A percentile compares a stretch with the other conserved stretches of the same genome.
phyloP scores from a whole-genome alignment of 2,329 filamentous ascomycete species.

The Thelonectria rubi region DNA sequence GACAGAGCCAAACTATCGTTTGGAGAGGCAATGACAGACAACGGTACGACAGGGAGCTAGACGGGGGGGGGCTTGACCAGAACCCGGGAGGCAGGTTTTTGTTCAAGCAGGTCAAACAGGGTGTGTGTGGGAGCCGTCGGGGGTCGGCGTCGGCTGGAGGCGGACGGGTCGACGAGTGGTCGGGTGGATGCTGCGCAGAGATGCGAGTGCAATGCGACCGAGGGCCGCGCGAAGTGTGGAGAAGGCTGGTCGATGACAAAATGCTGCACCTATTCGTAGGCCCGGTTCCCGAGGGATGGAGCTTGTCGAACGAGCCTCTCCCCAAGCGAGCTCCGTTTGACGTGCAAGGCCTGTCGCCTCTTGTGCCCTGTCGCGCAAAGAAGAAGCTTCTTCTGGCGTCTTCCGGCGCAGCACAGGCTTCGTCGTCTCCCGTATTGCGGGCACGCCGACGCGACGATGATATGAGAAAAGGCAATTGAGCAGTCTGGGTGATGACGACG shows the following conservation, averaged over 20 bases:
- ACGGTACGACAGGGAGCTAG: constrained; percentile 21
- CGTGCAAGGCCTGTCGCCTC: constrained; percentile 17
- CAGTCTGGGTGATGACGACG: constrained; percentile 16
- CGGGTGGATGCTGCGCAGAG: constrained; percentile 20
- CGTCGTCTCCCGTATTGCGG: constrained; percentile 4
- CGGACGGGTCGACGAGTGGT: constrained; percentile 15
- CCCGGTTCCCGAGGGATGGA: constrained; percentile 18
- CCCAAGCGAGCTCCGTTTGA: constrained; percentile 30
- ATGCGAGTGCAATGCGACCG: constrained; percentile 40
- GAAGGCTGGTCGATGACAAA: constrained; percentile 32
- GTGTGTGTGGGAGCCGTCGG: neutral
- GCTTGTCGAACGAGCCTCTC: constrained; percentile 28
- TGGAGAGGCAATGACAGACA: constrained; percentile 14
- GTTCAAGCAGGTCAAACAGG: constrained; percentile 17
- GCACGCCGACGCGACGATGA: constrained; percentile 1
- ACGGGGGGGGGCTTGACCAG: constrained; percentile 2
- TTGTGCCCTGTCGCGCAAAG: constrained; percentile 17
- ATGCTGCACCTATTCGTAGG: neutral
- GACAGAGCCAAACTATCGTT: constrained; percentile 6
- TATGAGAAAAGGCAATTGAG: neutral
- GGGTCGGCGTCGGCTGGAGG: constrained; percentile 12
- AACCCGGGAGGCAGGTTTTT: constrained; percentile 19
- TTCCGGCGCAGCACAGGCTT: constrained; percentile 17
- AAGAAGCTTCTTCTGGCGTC: neutral
- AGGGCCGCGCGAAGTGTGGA: constrained; percentile 40